These are phyloP conservation scores for Cladorrhinum sp. DNA, from an alignment of 2,329 filamentous ascomycete genomes.

Conservation along the genomic window DNA sequence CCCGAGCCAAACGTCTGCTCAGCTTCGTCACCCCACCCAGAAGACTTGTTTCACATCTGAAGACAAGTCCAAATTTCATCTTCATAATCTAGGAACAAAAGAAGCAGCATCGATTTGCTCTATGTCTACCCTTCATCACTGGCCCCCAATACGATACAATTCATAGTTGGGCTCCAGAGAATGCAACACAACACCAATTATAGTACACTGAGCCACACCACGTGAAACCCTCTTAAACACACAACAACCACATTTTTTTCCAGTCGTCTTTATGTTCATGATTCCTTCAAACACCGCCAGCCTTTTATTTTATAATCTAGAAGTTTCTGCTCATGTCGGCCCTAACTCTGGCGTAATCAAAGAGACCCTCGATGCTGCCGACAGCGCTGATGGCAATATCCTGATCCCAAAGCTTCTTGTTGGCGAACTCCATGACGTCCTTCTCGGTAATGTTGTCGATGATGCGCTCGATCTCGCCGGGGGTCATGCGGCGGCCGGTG, in stretches of 20 bases:
- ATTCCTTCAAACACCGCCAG: conserved; percentile 1
- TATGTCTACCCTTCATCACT: conserved; percentile 30
- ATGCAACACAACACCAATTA: conserved; percentile 27
- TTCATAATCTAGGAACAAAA: conserved; percentile 13
- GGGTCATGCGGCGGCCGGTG: conserved; percentile 85
- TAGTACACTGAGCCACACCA: conserved; percentile 31
- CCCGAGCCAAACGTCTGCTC: no score
- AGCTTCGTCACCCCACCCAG: no score
- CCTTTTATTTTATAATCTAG: conserved; percentile 23
- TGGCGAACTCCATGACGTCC: conserved; percentile 95
- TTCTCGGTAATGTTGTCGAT: conserved; percentile 89
- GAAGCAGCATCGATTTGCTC: conserved; percentile 30
- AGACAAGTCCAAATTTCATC: neutral
- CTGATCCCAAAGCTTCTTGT: conserved; percentile 94
- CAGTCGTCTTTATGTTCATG: neutral
- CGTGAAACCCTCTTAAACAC: neutral
- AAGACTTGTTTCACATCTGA: neutral
- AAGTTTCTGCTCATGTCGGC: conserved; percentile 39
- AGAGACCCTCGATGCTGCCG: conserved; percentile 82
- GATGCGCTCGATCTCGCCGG: conserved; percentile 90
- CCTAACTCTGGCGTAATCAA: conserved; percentile 59
- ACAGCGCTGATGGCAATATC: conserved; percentile 93
- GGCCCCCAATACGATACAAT: conserved; percentile 39
- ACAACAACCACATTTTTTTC: neutral
- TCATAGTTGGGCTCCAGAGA: conserved; percentile 29